Evolutionary conservation across 371 early-diverging fungal species (phyloP).

Genomic region (Apophysomyces ossiformis): DNA sequence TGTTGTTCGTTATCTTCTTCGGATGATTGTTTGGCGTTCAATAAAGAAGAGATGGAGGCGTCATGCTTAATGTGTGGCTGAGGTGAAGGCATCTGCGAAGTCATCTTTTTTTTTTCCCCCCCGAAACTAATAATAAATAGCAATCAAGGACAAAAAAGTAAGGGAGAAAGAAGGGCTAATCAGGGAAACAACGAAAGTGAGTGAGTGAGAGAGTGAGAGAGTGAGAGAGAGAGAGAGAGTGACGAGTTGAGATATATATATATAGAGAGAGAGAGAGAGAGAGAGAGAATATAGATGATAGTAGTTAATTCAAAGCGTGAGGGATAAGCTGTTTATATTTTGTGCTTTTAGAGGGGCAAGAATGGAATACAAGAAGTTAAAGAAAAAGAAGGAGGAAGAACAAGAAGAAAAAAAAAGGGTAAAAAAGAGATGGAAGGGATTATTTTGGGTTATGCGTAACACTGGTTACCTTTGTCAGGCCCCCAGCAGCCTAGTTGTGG

Average conservation of each 20-base stretch:
- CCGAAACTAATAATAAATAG: no score
- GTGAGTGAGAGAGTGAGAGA: no score
- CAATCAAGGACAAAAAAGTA: no score
- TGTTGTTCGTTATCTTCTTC: neutral
- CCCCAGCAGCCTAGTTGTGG: slow-evolving; percentile 8
- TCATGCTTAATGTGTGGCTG: slow-evolving; percentile 12
- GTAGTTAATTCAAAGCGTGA: no score
- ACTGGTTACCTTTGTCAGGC: neutral
- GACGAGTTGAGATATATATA: neutral
- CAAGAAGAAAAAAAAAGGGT: slow-evolving; percentile 6
- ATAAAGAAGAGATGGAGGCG: slow-evolving; percentile 13
- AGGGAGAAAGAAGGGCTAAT: no score
- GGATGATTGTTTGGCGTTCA: slow-evolving; percentile 11
- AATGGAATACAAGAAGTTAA: slow-evolving; percentile 1
- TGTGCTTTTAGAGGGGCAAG: neutral
- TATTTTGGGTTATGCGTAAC: slow-evolving; percentile 10
- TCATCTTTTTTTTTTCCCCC: neutral
- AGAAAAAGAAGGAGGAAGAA: slow-evolving; percentile 10
- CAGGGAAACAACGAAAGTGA: no score
- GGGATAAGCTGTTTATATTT: no score
- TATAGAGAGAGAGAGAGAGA: neutral
- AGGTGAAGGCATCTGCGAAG: slow-evolving; percentile 7
- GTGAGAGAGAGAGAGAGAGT: no score
- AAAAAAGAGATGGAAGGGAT: neutral
- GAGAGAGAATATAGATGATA: no score